Base-by-base conservation (phyloP, 345 rosid species). In the Heritiera fomes region DNA sequence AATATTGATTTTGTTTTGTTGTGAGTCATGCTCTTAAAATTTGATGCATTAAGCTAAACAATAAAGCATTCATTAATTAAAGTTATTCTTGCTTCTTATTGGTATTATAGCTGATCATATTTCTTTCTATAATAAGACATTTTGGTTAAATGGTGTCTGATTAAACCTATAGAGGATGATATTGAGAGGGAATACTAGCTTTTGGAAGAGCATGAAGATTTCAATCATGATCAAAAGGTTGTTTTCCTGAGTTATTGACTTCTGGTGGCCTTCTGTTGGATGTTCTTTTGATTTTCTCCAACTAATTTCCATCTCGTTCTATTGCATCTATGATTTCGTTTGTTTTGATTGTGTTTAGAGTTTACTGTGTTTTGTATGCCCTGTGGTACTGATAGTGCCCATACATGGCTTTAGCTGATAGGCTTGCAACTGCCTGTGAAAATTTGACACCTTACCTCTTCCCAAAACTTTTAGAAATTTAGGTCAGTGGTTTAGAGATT, bases 111-210 rank as follows among this genome's bases (percentile, higher is more conserved):
- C 15, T 28, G 0, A 23, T 60, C 38, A 17, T 10, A 62, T 1
- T 32, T 55, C 78, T 2, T 20, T 14, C 23, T 60, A 13, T n/a
- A 47, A 60, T 34, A 30, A 62, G 50, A 49, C 20, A 30, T 2
- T 32, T 64, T 20, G 17, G 46, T 28, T 78, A 14, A 23, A 70
- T 38, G 43, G 2, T 32, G 55, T 63, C n/a, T 50, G 63, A 34
- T 32, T 6, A 71, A 55, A 62, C 46, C 45, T 5, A 30, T 56
- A 11, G 14, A 30, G 18, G 71, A 41, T 30, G 67, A 69, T 50
- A 73, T n/a, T 73, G 53, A 23, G 52, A 56, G 66, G 40, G 12
- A 74, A 58, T 2, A n/a, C 20, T n/a, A 73, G 66, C n/a, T 11
- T 40, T 23, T 58, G 34, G 2, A 3, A 7, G 50, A 58, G 52